phyloP scores from a whole-genome alignment of 495 filamentous ascomycete species.

The Rostrohypoxylon terebratum region DNA sequence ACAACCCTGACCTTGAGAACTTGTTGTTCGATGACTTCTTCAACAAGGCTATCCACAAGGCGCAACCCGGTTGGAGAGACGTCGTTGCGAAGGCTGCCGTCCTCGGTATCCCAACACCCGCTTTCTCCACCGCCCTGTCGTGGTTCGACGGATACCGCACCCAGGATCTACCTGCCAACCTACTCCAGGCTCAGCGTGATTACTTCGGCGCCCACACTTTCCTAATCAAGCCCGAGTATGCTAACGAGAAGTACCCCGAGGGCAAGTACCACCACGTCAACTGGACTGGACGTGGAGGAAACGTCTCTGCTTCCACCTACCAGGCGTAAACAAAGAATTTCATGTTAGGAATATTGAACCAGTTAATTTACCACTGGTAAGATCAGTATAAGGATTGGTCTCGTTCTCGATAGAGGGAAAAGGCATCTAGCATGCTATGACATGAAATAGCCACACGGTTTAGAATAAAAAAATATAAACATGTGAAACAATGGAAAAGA shows the following conservation, averaged over 20 bases:
- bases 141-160: slow-evolving; percentile 99
- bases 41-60: slow-evolving; percentile 97
- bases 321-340: slow-evolving; percentile 75
- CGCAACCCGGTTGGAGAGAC: slow-evolving; percentile 95
- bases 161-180: slow-evolving; percentile 94
- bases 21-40: slow-evolving; percentile 99
- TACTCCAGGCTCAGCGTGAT: slow-evolving; percentile 97
- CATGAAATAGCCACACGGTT: slow-evolving; percentile 22
- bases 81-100: slow-evolving; percentile 90
- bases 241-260: slow-evolving; percentile 83
- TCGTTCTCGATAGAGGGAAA: slow-evolving; percentile 34
- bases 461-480: slow-evolving; percentile 46
- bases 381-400: slow-evolving; percentile 14
- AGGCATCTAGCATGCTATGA: slow-evolving; percentile 37
- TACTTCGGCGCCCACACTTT: slow-evolving; percentile 99
- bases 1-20: slow-evolving; percentile 95
- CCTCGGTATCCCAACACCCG: slow-evolving; percentile 93
- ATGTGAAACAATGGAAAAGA: slow-evolving; percentile 30
- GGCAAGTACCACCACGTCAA: slow-evolving; percentile 97
- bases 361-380: slow-evolving; percentile 18
- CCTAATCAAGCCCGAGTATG: slow-evolving; percentile 92
- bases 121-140: slow-evolving; percentile 93
- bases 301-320: slow-evolving; percentile 97
- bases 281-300: slow-evolving; percentile 98
- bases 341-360: slow-evolving; percentile 10